Conservation (phyloP, 192 early-diverging fungal species). For the Endogone sp. region DNA sequence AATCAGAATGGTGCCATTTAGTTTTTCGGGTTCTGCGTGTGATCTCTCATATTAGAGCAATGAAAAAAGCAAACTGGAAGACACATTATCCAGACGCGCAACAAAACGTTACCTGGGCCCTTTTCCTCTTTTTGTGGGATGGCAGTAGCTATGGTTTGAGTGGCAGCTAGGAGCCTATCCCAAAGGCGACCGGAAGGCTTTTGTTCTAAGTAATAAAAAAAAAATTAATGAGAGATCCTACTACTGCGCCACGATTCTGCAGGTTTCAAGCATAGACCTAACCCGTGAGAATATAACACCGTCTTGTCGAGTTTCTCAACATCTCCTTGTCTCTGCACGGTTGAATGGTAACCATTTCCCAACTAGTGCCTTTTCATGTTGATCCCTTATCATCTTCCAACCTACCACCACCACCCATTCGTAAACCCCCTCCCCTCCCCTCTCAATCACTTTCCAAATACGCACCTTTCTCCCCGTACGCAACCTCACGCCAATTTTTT, state of each 20-base stretch:
- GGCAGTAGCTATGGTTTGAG: conserved; percentile 17
- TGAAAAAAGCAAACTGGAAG: not conserved
- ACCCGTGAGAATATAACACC: too few relatives aligned
- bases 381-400: too few relatives aligned
- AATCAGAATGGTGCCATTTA: not conserved
- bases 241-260: too few relatives aligned
- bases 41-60: not conserved
- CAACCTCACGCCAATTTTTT: conserved; percentile 17
- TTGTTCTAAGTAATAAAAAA: too few relatives aligned
- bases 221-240: too few relatives aligned
- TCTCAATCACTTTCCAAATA: conserved; percentile 9
- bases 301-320: too few relatives aligned
- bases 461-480: conserved; percentile 24
- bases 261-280: not conserved
- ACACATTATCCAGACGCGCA: too few relatives aligned
- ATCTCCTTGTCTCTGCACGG: too few relatives aligned
- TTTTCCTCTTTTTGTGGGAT: conserved; percentile 16
- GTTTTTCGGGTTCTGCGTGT: too few relatives aligned
- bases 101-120: conserved; percentile 26
- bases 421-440: not conserved
- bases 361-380: too few relatives aligned
- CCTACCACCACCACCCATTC: too few relatives aligned
- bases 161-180: conserved; percentile 24
- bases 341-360: too few relatives aligned
- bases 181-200: conserved; percentile 17